phyloP scores from a whole-genome alignment of 306 rosid genomes.

The Dryas alaskensis region DNA sequence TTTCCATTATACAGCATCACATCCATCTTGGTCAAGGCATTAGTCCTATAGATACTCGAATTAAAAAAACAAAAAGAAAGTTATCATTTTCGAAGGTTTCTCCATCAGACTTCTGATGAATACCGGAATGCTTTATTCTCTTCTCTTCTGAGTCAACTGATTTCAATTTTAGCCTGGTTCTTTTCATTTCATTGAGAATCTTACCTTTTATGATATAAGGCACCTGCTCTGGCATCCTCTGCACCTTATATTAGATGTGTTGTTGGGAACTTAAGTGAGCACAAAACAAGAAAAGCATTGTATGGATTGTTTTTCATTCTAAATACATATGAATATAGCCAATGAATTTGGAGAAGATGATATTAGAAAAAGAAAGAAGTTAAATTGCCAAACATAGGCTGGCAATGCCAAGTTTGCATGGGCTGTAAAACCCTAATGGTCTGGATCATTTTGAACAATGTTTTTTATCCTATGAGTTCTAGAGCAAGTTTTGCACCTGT shows the following conservation, averaged over 20 bases:
- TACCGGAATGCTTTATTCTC: not conserved
- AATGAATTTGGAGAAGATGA: not conserved
- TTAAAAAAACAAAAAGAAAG: not conserved
- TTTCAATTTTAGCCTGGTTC: not conserved
- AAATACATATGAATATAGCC: not conserved
- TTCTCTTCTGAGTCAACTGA: not conserved
- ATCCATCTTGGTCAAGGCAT: not conserved
- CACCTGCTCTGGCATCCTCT: not conserved
- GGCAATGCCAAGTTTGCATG: not conserved
- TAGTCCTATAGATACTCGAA: not conserved
- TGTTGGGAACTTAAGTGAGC: not conserved
- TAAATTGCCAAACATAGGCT: not conserved
- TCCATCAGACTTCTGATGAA: not conserved
- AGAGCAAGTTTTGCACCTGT: not conserved
- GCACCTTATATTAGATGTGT: not conserved
- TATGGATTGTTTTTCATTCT: not conserved
- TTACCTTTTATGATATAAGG: not conserved
- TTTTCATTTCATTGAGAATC: not conserved
- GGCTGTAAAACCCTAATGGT: not conserved
- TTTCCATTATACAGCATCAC: not conserved
- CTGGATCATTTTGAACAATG: not conserved
- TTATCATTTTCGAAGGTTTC: not conserved
- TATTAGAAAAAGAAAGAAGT: not conserved
- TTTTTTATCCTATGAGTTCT: not conserved
- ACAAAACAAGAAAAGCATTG: slow-evolving; percentile 1